Percentiles rank a stretch among this genome's conserved stretches.
phyloP scores from a whole-genome alignment of 2,329 filamentous ascomycete species.

The Ophiostoma pallidulum region DNA sequence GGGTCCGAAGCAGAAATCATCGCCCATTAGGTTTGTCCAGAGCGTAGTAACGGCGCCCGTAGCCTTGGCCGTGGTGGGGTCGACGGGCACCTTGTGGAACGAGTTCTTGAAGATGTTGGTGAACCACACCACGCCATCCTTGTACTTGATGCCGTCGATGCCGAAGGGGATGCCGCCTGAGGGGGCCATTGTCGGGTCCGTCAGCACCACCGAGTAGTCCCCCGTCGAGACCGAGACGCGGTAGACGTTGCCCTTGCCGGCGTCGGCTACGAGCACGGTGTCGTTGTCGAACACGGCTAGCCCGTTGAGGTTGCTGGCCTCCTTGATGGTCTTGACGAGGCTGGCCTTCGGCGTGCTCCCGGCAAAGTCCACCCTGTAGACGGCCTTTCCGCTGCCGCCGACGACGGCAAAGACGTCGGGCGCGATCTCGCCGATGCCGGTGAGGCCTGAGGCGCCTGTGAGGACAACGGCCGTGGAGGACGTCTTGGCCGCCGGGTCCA shows the following conservation, averaged over 20 bases:
- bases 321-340: slow-evolving; percentile 23
- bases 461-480: slow-evolving; percentile 22
- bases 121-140: slow-evolving; percentile 24
- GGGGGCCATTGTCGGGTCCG: slow-evolving; percentile 24
- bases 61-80: slow-evolving; percentile 20
- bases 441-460: slow-evolving; percentile 21
- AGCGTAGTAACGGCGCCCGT: slow-evolving; percentile 21
- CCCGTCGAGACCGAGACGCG: slow-evolving; percentile 21
- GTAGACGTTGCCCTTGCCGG: slow-evolving; percentile 23
- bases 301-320: slow-evolving; percentile 25
- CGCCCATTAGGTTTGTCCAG: slow-evolving; percentile 26
- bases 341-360: slow-evolving; percentile 16
- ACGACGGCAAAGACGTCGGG: slow-evolving; percentile 25
- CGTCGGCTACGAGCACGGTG: slow-evolving; percentile 24
- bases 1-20: slow-evolving; percentile 25
- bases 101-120: slow-evolving; percentile 28
- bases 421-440: slow-evolving; percentile 24
- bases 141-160: slow-evolving; percentile 26
- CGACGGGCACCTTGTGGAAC: slow-evolving; percentile 25
- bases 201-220: slow-evolving; percentile 19
- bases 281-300: slow-evolving; percentile 23
- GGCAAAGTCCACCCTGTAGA: slow-evolving; percentile 25
- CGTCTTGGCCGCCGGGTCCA: slow-evolving; percentile 21
- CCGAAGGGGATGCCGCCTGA: slow-evolving; percentile 24
- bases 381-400: slow-evolving; percentile 22